Conservation (phyloP, 139 green algal genomes). For the Diplosphaera chodatii region DNA sequence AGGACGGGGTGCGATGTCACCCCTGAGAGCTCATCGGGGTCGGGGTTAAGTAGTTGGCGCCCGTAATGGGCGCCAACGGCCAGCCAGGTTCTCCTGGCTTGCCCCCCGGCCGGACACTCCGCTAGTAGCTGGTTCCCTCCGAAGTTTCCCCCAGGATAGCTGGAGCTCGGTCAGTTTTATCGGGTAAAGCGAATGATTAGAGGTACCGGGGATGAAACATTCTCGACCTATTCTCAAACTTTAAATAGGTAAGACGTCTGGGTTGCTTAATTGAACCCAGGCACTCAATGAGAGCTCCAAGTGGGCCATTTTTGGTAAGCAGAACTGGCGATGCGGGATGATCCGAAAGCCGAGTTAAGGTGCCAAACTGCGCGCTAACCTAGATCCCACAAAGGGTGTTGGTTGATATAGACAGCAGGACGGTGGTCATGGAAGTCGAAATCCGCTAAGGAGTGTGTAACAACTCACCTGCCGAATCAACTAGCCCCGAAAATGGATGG, state of each 20-base stretch:
- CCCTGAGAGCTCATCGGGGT: no score
- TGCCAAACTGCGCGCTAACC: slow-evolving; percentile 85
- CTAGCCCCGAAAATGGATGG: slow-evolving; percentile 96
- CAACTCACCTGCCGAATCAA: slow-evolving; percentile 96
- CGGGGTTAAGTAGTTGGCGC: no score
- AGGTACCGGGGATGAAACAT: slow-evolving; percentile 76
- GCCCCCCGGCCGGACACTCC: no score
- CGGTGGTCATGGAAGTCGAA: slow-evolving; percentile 96
- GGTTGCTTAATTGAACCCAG: slow-evolving; percentile 80
- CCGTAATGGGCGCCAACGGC: no score
- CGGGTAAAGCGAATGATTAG: slow-evolving; percentile 93
- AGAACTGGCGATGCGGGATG: slow-evolving; percentile 95
- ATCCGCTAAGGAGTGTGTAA: slow-evolving; percentile 98
- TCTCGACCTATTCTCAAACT: slow-evolving; percentile 92
- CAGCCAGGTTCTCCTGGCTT: no score
- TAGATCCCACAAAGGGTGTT: slow-evolving; percentile 94
- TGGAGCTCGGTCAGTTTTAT: slow-evolving; percentile 80
- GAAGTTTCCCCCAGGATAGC: slow-evolving; percentile 93
- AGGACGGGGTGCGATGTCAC: no score
- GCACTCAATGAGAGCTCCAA: slow-evolving; percentile 77
- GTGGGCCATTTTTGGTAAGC: slow-evolving; percentile 95
- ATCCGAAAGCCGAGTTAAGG: slow-evolving; percentile 88
- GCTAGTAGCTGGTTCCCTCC: slow-evolving; percentile 92
- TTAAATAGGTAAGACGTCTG: slow-evolving; percentile 84
- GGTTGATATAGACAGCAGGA: slow-evolving; percentile 92